A percentile compares a stretch with the other conserved stretches of the same genome.
Conservation (phyloP, 306 rosid genomes). For the Gleditsia sinensis region DNA sequence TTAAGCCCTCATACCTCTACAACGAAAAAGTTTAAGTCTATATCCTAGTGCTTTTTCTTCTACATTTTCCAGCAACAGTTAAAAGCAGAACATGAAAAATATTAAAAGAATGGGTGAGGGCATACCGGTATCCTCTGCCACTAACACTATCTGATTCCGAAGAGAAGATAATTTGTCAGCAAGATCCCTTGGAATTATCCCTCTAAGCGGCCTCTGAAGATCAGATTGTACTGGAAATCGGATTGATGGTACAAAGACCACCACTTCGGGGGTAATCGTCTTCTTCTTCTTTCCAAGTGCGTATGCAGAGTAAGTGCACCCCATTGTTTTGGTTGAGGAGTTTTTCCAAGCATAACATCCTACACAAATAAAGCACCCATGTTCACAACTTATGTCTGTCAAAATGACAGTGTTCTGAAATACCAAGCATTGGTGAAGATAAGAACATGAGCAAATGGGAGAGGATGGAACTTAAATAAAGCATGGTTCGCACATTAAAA, state of each 20-base stretch:
- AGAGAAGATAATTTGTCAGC: constrained; percentile 61
- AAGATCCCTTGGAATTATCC: constrained; percentile 64
- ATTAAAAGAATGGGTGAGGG: not conserved
- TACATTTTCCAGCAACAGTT: too few relatives aligned
- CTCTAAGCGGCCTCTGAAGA: constrained; percentile 68
- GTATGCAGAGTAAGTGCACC: constrained; percentile 78
- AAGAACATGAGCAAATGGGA: constrained; percentile 33
- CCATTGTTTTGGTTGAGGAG: constrained; percentile 49
- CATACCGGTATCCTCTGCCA: constrained; percentile 83
- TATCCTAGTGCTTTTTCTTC: too few relatives aligned
- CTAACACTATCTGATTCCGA: constrained; percentile 76
- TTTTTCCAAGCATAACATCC: constrained; percentile 60
- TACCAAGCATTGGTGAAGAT: not conserved
- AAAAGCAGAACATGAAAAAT: too few relatives aligned
- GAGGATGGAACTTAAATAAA: constrained; percentile 18
- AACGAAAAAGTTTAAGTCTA: too few relatives aligned
- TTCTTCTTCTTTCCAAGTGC: constrained; percentile 71
- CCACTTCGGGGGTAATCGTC: constrained; percentile 63
- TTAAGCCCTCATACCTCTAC: too few relatives aligned
- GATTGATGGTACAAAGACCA: constrained; percentile 68
- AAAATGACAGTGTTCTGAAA: constrained; percentile 7
- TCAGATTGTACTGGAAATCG: constrained; percentile 78
- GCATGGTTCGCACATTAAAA: constrained; percentile 22
- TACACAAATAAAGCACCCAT: constrained; percentile 49
- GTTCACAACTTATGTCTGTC: constrained; percentile 30